Evolutionary conservation across 495 filamentous ascomycete genomes (phyloP).

Genomic region (Paragyromitra xinjiangensis): DNA sequence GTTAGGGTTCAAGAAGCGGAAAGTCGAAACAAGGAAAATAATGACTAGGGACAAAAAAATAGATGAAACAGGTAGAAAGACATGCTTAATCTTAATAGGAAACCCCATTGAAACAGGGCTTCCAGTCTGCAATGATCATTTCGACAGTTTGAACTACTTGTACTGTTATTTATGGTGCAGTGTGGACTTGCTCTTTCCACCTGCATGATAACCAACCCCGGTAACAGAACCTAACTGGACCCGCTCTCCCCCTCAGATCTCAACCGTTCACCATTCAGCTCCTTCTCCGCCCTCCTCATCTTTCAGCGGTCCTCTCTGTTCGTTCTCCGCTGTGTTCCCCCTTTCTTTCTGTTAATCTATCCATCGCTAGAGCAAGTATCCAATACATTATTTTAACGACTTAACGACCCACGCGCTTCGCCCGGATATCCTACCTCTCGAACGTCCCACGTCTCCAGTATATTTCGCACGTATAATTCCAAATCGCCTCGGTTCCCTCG

Average conservation of each 20-base stretch:
- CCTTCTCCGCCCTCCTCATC: too few relatives aligned
- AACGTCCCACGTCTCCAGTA: neutral
- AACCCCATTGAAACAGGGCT: too few relatives aligned
- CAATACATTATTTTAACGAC: conserved; percentile 14
- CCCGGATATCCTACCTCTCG: neutral
- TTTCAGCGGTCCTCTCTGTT: too few relatives aligned
- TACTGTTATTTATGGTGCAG: conserved; percentile 19
- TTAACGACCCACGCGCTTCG: conserved; percentile 10
- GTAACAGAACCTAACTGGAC: conserved; percentile 23
- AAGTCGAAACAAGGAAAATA: too few relatives aligned
- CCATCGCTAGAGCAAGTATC: neutral
- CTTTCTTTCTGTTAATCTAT: too few relatives aligned
- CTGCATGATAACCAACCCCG: conserved; percentile 29
- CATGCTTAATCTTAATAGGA: too few relatives aligned
- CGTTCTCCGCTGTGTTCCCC: too few relatives aligned
- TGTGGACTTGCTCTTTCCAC: conserved; percentile 23
- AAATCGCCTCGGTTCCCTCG: neutral
- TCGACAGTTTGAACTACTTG: neutral
- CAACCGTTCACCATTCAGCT: too few relatives aligned
- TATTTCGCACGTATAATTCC: neutral
- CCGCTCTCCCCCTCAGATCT: conserved; percentile 11
- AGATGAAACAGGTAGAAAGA: too few relatives aligned
- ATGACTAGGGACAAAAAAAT: too few relatives aligned
- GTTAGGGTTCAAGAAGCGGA: too few relatives aligned
- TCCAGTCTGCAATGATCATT: neutral